Conservation (phyloP, 192 early-diverging fungal species). For the Polychytrium aggregatum region DNA sequence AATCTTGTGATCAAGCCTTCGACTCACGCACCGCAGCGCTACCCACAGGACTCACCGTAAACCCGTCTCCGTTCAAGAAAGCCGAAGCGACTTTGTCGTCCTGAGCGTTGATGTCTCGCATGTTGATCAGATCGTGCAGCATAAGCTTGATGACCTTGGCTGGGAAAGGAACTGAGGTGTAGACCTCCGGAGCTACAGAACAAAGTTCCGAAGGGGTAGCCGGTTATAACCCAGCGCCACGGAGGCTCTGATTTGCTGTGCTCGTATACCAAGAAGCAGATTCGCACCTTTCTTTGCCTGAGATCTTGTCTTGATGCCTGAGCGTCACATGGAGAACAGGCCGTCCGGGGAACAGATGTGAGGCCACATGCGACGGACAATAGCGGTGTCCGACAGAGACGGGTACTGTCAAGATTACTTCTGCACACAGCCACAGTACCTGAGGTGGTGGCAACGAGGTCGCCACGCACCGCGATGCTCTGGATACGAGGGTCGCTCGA, state of each 20-base stretch:
- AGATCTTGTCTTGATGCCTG: too few relatives aligned
- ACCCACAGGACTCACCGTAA: constrained; percentile 48
- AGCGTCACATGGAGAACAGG: too few relatives aligned
- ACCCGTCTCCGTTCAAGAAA: constrained; percentile 36
- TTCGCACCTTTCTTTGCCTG: too few relatives aligned
- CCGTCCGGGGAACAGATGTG: too few relatives aligned
- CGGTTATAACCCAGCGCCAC: neutral
- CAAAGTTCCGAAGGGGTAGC: neutral
- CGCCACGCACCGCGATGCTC: constrained; percentile 65
- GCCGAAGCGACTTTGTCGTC: constrained; percentile 43
- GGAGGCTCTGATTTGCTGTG: too few relatives aligned
- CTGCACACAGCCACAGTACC: too few relatives aligned
- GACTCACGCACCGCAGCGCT: constrained; percentile 22
- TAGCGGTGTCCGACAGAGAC: constrained; percentile 19
- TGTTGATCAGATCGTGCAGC: constrained; percentile 64
- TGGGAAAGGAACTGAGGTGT: constrained; percentile 61
- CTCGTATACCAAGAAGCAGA: too few relatives aligned
- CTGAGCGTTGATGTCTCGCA: constrained; percentile 45
- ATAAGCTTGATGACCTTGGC: constrained; percentile 82
- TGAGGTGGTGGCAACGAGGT: constrained; percentile 59
- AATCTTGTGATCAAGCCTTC: constrained; percentile 10
- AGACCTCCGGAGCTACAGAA: constrained; percentile 61
- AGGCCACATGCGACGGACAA: too few relatives aligned
- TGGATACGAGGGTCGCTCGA: constrained; percentile 54
- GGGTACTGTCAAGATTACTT: too few relatives aligned